These are phyloP conservation scores for Hydrangea macrophylla DNA, from an alignment of 148 eudicot genomes.

Conservation along the genomic window DNA sequence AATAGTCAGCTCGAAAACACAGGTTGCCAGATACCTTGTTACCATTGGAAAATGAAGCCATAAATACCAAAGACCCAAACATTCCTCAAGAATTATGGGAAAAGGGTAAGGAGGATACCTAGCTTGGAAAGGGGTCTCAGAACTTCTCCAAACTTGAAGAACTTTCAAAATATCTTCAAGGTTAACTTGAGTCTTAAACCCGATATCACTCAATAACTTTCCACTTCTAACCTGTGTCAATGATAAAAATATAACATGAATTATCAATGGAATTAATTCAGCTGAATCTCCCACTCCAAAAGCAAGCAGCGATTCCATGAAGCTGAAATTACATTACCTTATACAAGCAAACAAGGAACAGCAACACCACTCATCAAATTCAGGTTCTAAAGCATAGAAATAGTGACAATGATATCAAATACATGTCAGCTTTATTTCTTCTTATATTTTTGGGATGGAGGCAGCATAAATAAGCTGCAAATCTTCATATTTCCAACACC, in stretches of 20 bases:
- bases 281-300: background rate
- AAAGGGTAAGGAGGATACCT: slow-evolving; percentile 42
- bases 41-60: background rate
- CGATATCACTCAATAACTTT: slow-evolving; percentile 60
- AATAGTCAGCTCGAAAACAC: background rate
- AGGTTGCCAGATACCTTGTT: background rate
- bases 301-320: background rate
- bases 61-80: background rate
- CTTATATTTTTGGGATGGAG: too few relatives aligned
- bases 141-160: slow-evolving; percentile 66
- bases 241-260: slow-evolving; percentile 13
- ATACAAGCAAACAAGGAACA: background rate
- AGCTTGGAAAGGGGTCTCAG: slow-evolving; percentile 50
- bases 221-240: slow-evolving; percentile 56
- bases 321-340: background rate
- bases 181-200: slow-evolving; percentile 69
- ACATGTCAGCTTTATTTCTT: too few relatives aligned
- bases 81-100: background rate
- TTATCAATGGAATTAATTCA: background rate
- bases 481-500: too few relatives aligned
- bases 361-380: background rate
- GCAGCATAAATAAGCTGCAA: too few relatives aligned
- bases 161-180: slow-evolving; percentile 56
- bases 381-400: background rate
- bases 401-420: slow-evolving; percentile 5